Conservation (phyloP, 805 yeast species). For the Ogataea paradorogensis region DNA sequence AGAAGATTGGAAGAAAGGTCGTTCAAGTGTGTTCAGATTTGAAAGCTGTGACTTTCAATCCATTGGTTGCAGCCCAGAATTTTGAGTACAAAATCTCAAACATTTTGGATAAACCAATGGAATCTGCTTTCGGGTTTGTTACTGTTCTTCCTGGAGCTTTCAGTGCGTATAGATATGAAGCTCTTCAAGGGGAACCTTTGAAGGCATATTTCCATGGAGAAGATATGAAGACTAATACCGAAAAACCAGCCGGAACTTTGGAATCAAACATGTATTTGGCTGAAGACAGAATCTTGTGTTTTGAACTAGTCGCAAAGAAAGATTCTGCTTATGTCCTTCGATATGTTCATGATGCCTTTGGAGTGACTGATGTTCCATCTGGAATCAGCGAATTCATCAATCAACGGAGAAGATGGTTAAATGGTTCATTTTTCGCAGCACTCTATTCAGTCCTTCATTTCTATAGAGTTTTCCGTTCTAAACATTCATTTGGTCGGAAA, state of each 20-base stretch:
- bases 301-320: slow-evolving; percentile 84
- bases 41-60: slow-evolving; percentile 57
- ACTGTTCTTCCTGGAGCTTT: slow-evolving; percentile 96
- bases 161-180: slow-evolving; percentile 84
- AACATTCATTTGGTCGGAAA: slow-evolving; percentile 69
- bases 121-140: slow-evolving; percentile 89
- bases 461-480: slow-evolving; percentile 68
- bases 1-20: slow-evolving; percentile 33
- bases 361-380: slow-evolving; percentile 95
- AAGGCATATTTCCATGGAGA: slow-evolving; percentile 94
- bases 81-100: slow-evolving; percentile 95
- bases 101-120: slow-evolving; percentile 91
- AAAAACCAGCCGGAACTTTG: slow-evolving; percentile 75
- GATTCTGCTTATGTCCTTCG: slow-evolving; percentile 68
- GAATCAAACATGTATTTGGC: slow-evolving; percentile 96
- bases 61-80: slow-evolving; percentile 92
- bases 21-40: slow-evolving; percentile 45
- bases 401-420: slow-evolving; percentile 94
- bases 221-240: slow-evolving; percentile 54
- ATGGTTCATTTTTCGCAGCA: slow-evolving; percentile 95
- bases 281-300: slow-evolving; percentile 92
- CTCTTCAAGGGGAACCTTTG: slow-evolving; percentile 76
- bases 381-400: slow-evolving; percentile 80
- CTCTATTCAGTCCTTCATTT: slow-evolving; percentile 78
- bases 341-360: slow-evolving; percentile 83